Conservation (phyloP, 176 grass and related monocot species). For the Poa pratensis region DNA sequence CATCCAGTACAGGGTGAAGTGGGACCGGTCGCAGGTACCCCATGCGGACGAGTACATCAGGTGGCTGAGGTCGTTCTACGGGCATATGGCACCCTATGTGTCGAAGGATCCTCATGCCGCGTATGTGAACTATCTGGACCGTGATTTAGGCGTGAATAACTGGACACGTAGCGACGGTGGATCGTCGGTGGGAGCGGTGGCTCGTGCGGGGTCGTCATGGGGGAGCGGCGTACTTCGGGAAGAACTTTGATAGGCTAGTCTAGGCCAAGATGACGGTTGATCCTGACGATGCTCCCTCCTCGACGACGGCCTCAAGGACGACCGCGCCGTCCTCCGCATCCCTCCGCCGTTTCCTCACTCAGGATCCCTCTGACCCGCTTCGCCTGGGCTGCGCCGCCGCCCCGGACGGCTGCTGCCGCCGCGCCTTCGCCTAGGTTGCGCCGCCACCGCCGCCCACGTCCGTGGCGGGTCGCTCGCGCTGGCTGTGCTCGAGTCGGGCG, state of each 20-base stretch:
- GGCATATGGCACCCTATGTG: constrained; percentile 54
- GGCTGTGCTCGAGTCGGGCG: constrained; percentile 66
- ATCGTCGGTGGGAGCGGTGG: neutral
- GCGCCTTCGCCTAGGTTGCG: neutral
- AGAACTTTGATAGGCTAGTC: constrained; percentile 59
- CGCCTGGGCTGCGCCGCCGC: no score
- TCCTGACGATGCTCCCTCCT: constrained; percentile 28
- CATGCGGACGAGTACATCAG: neutral
- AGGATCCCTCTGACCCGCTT: no score
- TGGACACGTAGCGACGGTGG: constrained; percentile 34
- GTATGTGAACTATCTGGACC: constrained; percentile 73
- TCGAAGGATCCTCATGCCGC: constrained; percentile 46
- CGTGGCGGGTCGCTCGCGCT: constrained; percentile 43
- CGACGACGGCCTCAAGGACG: no score
- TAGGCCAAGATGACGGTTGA: constrained; percentile 54
- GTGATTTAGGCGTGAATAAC: constrained; percentile 54
- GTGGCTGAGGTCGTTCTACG: constrained; percentile 50
- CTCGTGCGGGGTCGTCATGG: constrained; percentile 42
- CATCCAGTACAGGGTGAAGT: constrained; percentile 60
- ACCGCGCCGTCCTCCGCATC: no score
- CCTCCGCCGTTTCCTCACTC: no score
- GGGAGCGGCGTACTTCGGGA: constrained; percentile 45
- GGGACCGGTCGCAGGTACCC: neutral
- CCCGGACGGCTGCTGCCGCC: no score
- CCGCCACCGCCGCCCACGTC: neutral